Evolutionary conservation across 169 alveolate species (phyloP).

Genomic region (Plasmodium adleri): DNA sequence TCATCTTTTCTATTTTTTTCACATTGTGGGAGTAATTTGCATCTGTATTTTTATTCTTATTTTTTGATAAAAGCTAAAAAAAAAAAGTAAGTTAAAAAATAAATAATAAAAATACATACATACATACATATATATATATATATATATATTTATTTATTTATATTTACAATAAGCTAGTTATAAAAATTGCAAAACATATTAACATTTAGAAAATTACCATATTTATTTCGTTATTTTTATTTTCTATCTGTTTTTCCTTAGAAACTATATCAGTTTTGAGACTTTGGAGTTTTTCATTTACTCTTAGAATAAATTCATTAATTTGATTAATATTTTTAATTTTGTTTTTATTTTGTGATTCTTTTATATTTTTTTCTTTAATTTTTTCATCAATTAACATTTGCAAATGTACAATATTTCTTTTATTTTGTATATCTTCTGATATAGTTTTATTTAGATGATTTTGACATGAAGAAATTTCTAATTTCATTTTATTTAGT

Average conservation of each 20-base stretch:
- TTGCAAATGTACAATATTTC: slow-evolving; percentile 56
- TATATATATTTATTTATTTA: neutral
- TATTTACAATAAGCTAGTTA: no score
- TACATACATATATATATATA: neutral
- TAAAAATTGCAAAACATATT: no score
- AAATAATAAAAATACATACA: neutral
- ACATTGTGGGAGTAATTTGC: slow-evolving; percentile 69
- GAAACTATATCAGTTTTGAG: slow-evolving; percentile 33
- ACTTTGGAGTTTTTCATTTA: slow-evolving; percentile 44
- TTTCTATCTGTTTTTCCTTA: slow-evolving; percentile 63
- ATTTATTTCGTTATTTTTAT: slow-evolving; percentile 59
- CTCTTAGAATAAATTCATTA: slow-evolving; percentile 63
- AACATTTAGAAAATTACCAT: slow-evolving; percentile 23
- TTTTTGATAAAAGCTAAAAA: slow-evolving; percentile 44
- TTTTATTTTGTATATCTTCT: slow-evolving; percentile 72
- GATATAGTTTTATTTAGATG: slow-evolving; percentile 50
- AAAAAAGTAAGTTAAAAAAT: slow-evolving; percentile 1
- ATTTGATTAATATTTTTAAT: slow-evolving; percentile 71
- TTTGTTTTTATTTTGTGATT: slow-evolving; percentile 50
- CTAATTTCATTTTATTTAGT: slow-evolving; percentile 68
- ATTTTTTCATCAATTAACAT: slow-evolving; percentile 70
- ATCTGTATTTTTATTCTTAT: slow-evolving; percentile 36
- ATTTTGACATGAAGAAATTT: slow-evolving; percentile 56
- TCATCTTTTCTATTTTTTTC: slow-evolving; percentile 73
- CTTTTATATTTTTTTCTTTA: slow-evolving; percentile 66